These are phyloP conservation scores for Cladorrhinum samala DNA, from an alignment of 495 filamentous ascomycete genomes.

Conservation along the genomic window DNA sequence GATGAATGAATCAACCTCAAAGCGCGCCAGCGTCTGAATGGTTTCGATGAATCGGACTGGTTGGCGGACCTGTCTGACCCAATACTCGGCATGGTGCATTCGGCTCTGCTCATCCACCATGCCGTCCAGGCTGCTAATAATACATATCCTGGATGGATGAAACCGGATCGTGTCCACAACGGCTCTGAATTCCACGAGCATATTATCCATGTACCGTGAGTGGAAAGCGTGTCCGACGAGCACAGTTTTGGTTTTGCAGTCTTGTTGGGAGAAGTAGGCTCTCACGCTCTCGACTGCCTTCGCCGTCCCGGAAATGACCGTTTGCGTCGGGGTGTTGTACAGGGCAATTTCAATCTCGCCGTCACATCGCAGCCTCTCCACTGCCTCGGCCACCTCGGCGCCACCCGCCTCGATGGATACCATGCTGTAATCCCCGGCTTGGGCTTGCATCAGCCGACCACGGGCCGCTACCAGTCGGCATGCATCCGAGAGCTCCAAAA, in stretches of 20 bases:
- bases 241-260: constrained; percentile 19
- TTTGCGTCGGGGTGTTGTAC: constrained; percentile 24
- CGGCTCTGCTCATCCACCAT: constrained; percentile 21
- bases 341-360: constrained; percentile 15
- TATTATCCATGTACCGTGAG: constrained; percentile 22
- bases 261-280: constrained; percentile 13
- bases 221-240: constrained; percentile 23
- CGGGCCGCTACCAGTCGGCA: constrained; percentile 25
- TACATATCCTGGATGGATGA: constrained; percentile 14
- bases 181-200: constrained; percentile 21
- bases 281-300: constrained; percentile 15
- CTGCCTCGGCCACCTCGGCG: constrained; percentile 10
- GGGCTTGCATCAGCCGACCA: constrained; percentile 26
- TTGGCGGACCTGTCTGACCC: constrained; percentile 23
- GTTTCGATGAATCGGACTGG: constrained; percentile 24
- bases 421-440: constrained; percentile 16
- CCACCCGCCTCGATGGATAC: constrained; percentile 18
- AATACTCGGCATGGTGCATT: constrained; percentile 24
- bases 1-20: constrained; percentile 23
- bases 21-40: constrained; percentile 16
- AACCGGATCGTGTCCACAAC: constrained; percentile 20
- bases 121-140: constrained; percentile 27
- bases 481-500: constrained; percentile 21
- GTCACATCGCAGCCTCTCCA: constrained; percentile 11
- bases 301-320: constrained; percentile 22